Percentiles rank a stretch among this genome's conserved stretches.
Evolutionary conservation across 176 grass and related monocot genomes (phyloP).

Genomic region (Eremochloa ophiuroides): DNA sequence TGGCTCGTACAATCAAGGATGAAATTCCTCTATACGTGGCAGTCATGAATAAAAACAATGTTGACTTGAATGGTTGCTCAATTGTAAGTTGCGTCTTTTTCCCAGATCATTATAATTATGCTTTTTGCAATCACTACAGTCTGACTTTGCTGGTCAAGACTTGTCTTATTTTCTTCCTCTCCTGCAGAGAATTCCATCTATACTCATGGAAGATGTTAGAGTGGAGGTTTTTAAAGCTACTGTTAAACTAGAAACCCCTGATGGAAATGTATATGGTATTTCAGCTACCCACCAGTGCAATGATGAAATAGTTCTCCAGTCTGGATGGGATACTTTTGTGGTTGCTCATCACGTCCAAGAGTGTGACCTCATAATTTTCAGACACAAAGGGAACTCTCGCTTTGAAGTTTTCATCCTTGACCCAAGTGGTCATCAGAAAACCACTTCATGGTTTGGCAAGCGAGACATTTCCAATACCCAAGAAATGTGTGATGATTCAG

Average conservation of each 20-base stretch:
- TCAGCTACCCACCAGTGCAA: neutral
- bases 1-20: neutral
- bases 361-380: neutral
- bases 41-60: neutral
- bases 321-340: neutral
- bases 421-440: neutral
- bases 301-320: neutral
- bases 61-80: neutral
- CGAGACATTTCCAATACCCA: neutral
- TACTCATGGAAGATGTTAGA: neutral
- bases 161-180: neutral
- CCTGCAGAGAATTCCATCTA: neutral
- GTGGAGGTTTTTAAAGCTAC: neutral
- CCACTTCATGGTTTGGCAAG: neutral
- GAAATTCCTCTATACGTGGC: neutral
- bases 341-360: neutral
- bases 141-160: neutral
- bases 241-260: neutral
- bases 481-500: neutral
- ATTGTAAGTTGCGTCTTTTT: slow-evolving; percentile 18
- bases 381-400: too few relatives aligned
- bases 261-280: neutral
- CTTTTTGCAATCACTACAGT: neutral
- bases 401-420: too few relatives aligned
- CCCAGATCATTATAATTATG: neutral